Evolutionary conservation across 306 rosid genomes (phyloP), one percentile per base, ranked within the genome.

Genomic region (Heteromeles arbutifolia): DNA sequence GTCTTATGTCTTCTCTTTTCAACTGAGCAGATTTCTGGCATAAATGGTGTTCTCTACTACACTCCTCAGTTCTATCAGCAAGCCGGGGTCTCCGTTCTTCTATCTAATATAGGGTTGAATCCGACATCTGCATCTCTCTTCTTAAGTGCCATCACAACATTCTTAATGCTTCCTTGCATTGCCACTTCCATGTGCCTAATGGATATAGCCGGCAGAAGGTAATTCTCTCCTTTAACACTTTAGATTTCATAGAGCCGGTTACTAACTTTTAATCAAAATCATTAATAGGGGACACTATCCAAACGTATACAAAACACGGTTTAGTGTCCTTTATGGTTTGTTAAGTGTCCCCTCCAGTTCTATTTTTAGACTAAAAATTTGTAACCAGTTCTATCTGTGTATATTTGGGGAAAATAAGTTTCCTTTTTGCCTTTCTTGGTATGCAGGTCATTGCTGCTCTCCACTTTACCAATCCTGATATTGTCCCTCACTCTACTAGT

Each of bases 141-240:
- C 10, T 72, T 88, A 22, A 89, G 83, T 74, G 56, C 79, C 67
- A 65, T 91, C 6, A 86, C 86, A 26, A 80, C 97, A 14, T 82
- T 91, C 53, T 85, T 87, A 34, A 91, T 89, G 97, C 95, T 91
- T 84, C 97, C 97, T 57, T 89, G 91, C 82, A 83, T 89, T 78
- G 92, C 80, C 39, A 41, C 86, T 73, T 59, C 95, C 19, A 83
- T 91, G 80, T 79, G 83, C 78, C 87, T 89, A 58, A 89, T 91
- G 95, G 97, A 91, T 64, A 74, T 85, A 61, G 31, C 91, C 67
- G 95, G 95, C 79, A 82, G 97, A 74, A 91, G 97, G 97, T 91
- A 86, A 62, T 74, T 25, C 5, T 76, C 39, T 41, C 68, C 28
- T 26, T 32, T 8, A 14, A 22, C 24, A 54, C 24, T 45, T 21